Evolutionary conservation across 495 filamentous ascomycete genomes (phyloP), one percentile per base, ranked within the genome.

Genomic region (Talaromyces proteolyticus): DNA sequence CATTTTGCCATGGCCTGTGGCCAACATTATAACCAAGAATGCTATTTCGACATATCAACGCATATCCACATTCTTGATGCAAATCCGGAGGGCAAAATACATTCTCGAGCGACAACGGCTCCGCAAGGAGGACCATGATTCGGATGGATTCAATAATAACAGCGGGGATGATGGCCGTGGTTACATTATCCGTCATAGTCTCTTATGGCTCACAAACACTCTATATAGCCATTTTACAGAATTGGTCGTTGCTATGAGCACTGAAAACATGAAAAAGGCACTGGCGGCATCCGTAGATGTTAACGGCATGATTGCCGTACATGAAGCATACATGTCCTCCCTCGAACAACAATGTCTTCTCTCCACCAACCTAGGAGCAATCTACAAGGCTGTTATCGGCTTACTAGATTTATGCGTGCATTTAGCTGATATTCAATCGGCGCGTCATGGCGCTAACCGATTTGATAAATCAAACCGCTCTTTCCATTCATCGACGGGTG

Each of bases 1-100:
- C 53, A 64, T 76, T 42, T 73, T 96, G 3, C 80, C 87, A 6
- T 96, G 91, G 91, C 82, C 90, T 0, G 73, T 95, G n/a, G 85
- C 84, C 26, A 93, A 95, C 43, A 79, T 96, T 19, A 74, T 96
- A 42, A 79, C 75, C 0, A 75, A 77, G 20, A 66, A 75, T 3
- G 76, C 81, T 0, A 74, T 91, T 21, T 46, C 59, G 0, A 68
- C 70, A 0, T 95, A 95, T 61, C 84, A 87, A 53, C 67, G 74
- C 2, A 69, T 90, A 14, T 89, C 87, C 53, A 82, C 74, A 0
- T 82, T 96, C 25, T 72, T 94, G 0, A 76, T 92, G 22, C 91
- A 96, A 58, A 75, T 87, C 18, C 81, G 85, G 25, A 72, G 89
- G 43, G 82, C 87, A n/a, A 82, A 80, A 45, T 78, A 82, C 53